A percentile compares a stretch with the other conserved stretches of the same genome.
Evolutionary conservation across 2,329 filamentous ascomycete species (phyloP).

Genomic region (Fusarium succisae): DNA sequence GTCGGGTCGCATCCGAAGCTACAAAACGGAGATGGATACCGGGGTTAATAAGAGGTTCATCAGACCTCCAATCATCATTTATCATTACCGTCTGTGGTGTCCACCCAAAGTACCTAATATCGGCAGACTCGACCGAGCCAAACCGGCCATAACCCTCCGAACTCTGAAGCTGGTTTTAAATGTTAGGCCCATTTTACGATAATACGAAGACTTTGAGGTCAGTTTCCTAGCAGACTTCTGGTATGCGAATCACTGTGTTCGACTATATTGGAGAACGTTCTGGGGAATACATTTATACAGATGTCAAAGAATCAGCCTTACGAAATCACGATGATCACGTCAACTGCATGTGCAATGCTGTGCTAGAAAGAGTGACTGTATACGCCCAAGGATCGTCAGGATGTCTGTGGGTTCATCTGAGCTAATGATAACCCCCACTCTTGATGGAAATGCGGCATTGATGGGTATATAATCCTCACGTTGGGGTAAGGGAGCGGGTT

Average conservation of each 20-base stretch:
- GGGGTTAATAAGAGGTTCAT: neutral
- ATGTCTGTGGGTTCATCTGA: neutral
- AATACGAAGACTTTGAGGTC: neutral
- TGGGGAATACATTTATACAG: neutral
- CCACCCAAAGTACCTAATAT: neutral
- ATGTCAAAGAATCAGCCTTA: too few species aligned
- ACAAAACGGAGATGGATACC: neutral
- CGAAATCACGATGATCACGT: neutral
- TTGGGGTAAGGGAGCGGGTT: slow-evolving; percentile 3
- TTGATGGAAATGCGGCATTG: neutral
- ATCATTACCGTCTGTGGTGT: neutral
- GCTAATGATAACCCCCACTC: neutral
- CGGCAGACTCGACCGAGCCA: neutral
- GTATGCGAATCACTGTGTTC: neutral
- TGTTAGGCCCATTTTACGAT: too few species aligned
- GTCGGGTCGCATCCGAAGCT: neutral
- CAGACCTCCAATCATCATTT: slow-evolving; percentile 8
- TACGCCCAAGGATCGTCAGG: neutral
- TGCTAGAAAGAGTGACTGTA: neutral
- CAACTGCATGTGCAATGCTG: neutral
- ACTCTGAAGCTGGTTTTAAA: neutral
- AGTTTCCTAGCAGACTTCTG: neutral
- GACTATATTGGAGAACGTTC: neutral
- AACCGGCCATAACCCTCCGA: slow-evolving; percentile 1
- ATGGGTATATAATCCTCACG: neutral